These are phyloP conservation scores for Mucor saturninus DNA, from an alignment of 371 early-diverging fungal species.

Conservation along the genomic window DNA sequence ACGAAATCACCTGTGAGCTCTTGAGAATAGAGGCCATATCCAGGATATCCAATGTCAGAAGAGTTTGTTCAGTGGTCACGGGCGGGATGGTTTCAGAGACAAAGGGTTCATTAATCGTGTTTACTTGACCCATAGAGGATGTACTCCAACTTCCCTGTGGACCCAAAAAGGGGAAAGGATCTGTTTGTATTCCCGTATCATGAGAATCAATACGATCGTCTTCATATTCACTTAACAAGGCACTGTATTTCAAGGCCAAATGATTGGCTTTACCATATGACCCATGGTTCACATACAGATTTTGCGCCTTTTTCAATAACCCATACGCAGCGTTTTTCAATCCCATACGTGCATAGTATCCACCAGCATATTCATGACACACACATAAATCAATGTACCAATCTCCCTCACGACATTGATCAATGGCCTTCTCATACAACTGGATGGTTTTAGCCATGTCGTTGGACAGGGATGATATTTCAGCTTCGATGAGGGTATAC, in stretches of 20 bases:
- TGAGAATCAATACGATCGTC: constrained; percentile 36
- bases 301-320: constrained; percentile 39
- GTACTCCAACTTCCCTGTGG: constrained; percentile 43
- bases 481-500: constrained; percentile 47
- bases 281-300: constrained; percentile 36
- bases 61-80: constrained; percentile 48
- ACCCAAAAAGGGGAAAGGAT: constrained; percentile 46
- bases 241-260: constrained; percentile 28
- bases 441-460: constrained; percentile 26
- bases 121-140: constrained; percentile 29
- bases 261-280: constrained; percentile 52
- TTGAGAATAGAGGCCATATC: constrained; percentile 55
- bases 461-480: constrained; percentile 23
- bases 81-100: constrained; percentile 41
- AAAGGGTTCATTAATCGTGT: constrained; percentile 37
- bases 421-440: constrained; percentile 46
- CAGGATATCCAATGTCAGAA: constrained; percentile 47
- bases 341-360: constrained; percentile 39
- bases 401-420: constrained; percentile 35
- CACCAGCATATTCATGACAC: constrained; percentile 46
- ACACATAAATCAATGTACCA: constrained; percentile 44
- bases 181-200: constrained; percentile 48
- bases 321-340: constrained; percentile 44
- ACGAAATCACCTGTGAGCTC: constrained; percentile 55
- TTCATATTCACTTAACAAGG: constrained; percentile 29